Evolutionary conservation across 345 rosid genomes (phyloP).

Genomic region (Pugionium cornutum): DNA sequence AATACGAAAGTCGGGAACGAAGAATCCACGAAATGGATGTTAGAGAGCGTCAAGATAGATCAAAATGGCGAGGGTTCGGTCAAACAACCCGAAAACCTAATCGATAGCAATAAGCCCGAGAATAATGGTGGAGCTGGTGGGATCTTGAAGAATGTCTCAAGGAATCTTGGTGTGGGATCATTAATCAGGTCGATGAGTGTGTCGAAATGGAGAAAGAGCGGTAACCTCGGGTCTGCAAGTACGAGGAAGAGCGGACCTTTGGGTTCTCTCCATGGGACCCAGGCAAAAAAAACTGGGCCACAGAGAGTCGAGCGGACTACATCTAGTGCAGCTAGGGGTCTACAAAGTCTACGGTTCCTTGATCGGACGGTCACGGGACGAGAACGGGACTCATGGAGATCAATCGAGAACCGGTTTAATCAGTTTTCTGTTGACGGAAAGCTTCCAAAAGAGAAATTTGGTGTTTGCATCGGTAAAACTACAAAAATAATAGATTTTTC

Average conservation of each 20-base stretch:
- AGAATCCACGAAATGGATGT: constrained; percentile 57
- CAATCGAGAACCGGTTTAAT: constrained; percentile 74
- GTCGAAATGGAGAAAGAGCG: constrained; percentile 49
- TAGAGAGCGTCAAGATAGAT: constrained; percentile 61
- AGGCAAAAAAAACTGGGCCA: constrained; percentile 25
- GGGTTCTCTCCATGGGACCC: constrained; percentile 13
- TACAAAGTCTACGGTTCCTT: constrained; percentile 77
- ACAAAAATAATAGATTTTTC: no score
- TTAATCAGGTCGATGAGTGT: constrained; percentile 46
- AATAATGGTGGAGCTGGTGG: constrained; percentile 20
- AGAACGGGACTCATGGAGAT: constrained; percentile 82
- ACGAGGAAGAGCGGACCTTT: constrained; percentile 40
- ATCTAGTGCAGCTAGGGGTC: constrained; percentile 70
- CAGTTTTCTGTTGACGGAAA: constrained; percentile 62
- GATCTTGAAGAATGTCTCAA: constrained; percentile 30
- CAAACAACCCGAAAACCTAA: constrained; percentile 29
- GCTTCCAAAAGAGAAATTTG: constrained; percentile 67
- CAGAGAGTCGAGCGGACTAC: constrained; percentile 53
- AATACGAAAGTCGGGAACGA: constrained; percentile 28
- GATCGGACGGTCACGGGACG: constrained; percentile 73
- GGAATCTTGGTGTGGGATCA: constrained; percentile 36
- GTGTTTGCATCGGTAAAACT: constrained; percentile 65
- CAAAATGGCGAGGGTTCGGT: constrained; percentile 46
- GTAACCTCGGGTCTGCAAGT: constrained; percentile 35
- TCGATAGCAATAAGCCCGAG: constrained; percentile 10